These are phyloP conservation scores for Boletus reticuloceps DNA, from an alignment of 768 basidiomycete genomes.

Conservation along the genomic window DNA sequence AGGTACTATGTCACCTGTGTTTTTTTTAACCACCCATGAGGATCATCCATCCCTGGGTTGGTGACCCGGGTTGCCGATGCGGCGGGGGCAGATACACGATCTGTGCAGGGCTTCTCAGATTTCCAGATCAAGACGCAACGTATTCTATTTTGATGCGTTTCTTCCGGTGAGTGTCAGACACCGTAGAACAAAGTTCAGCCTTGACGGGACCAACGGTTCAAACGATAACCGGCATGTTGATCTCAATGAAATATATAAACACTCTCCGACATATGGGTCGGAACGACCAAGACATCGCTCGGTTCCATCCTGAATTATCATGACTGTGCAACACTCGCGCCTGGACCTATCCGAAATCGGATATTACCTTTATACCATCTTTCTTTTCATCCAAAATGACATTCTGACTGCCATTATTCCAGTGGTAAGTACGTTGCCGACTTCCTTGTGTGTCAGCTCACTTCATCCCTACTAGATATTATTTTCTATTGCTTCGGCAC, in stretches of 20 bases:
- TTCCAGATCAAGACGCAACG: neutral
- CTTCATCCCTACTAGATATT: slow-evolving; percentile 23
- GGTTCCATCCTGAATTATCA: neutral
- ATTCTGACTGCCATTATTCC: slow-evolving; percentile 46
- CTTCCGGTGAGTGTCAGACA: neutral
- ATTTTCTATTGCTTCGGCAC: slow-evolving; percentile 35
- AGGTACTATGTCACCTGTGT: no score
- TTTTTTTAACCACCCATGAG: neutral
- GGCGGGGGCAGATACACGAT: neutral
- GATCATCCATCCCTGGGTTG: neutral
- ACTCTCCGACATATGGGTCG: neutral
- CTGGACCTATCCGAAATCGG: slow-evolving; percentile 11
- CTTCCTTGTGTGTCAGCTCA: neutral
- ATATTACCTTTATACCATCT: slow-evolving; percentile 30
- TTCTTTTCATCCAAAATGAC: slow-evolving; percentile 46
- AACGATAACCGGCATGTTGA: neutral
- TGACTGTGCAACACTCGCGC: slow-evolving; percentile 16
- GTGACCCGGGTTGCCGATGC: neutral
- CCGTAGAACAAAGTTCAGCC: neutral
- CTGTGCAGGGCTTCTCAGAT: neutral
- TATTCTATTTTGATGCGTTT: neutral
- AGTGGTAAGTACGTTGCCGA: slow-evolving; percentile 34
- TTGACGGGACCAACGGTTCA: neutral
- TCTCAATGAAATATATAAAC: neutral
- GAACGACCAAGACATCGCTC: neutral